Evolutionary conservation across 306 rosid species (phyloP), one percentile per base, ranked within the genome.

Genomic region (peach (Prunus persica)): DNA sequence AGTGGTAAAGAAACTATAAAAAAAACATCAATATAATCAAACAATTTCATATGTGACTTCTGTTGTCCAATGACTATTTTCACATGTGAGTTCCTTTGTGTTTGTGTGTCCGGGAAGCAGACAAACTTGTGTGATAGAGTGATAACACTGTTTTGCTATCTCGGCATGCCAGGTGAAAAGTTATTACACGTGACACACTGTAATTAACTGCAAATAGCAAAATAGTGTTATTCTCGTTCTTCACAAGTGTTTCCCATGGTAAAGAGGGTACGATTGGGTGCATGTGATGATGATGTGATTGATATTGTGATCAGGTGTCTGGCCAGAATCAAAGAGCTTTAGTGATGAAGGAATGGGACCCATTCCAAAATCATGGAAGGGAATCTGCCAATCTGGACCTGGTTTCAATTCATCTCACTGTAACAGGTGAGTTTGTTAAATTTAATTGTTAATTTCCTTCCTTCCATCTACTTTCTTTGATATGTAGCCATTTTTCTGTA

Each of bases 281-380:
- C 57, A 19, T 69, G 25, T 43, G 43, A 16, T 15, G 30, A 16
- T 65, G 49, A 77, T 28, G 32, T 57, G 61, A 27, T 45, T 60
- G 67, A 47, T 60, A 50, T 45, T 43, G 3, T 73, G 68, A 46
- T 78, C 80, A 92, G 97, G 97, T 72, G 90, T 92, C 73, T 92
- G 97, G 97, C 97, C 93, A 75, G 93, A 92, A 24, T 92, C 97
- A 67, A 79, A 82, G 85, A 92, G 97, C 85, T 92, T 92, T 78
- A 85, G 80, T 32, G 97, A 89, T 74, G 86, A 79, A 84, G 96
- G 96, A 22, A 87, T 92, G 88, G 89, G 84, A 22, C 88, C 96
- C 28, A 20, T 89, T 78, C 97, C 93, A 55, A 81, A 86, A 63
- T 82, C 88, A 84, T 92, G 97, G 97, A 92, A 82, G 74, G 97